These are phyloP conservation scores for Dalbergia cultrata DNA, from an alignment of 306 rosid species.

Conservation along the genomic window DNA sequence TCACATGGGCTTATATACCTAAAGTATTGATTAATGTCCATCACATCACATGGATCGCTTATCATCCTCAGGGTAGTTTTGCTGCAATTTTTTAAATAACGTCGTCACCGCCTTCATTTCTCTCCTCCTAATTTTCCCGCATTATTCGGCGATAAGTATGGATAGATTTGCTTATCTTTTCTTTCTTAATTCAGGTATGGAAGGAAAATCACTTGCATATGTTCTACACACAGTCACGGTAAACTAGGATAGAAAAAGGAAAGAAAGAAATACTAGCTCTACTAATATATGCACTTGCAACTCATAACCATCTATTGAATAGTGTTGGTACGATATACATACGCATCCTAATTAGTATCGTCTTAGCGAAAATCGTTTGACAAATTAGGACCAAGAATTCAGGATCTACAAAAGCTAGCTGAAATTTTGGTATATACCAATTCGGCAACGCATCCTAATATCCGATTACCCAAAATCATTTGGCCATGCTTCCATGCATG, in stretches of 20 bases:
- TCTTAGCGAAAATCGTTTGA: background rate
- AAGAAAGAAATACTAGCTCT: background rate
- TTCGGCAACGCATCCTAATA: background rate
- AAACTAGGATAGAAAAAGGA: background rate
- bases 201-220: background rate
- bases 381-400: background rate
- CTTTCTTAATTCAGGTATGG: background rate
- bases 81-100: conserved; percentile 17
- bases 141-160: conserved; percentile 14
- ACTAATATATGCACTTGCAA: background rate
- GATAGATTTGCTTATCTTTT: conserved; percentile 12
- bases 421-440: background rate
- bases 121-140: conserved; percentile 12
- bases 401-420: background rate
- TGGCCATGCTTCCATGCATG: background rate
- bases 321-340: background rate
- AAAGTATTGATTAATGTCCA: background rate
- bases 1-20: background rate
- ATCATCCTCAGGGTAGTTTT: background rate
- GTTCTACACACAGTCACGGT: conserved; percentile 3
- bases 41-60: conserved; percentile 35
- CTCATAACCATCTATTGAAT: background rate
- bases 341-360: background rate
- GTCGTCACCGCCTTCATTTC: background rate
- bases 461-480: background rate